phyloP scores from a whole-genome alignment of 371 early-diverging fungal genomes.

The Apophysomyces trapeziformis region DNA sequence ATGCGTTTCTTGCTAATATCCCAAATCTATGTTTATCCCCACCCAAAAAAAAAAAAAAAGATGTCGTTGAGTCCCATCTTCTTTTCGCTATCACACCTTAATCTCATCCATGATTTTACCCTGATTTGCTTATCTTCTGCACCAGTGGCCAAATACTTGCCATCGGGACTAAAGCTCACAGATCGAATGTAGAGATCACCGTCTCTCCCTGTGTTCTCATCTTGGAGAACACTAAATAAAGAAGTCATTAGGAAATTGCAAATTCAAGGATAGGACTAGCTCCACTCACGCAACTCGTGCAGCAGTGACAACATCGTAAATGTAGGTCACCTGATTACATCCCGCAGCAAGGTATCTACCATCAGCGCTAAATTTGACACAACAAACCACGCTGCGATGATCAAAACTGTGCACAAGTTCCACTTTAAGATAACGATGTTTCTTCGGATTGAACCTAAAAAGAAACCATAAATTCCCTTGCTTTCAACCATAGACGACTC shows the following conservation, averaged over 20 bases:
- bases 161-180: constrained; percentile 97
- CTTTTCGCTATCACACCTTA: too few relatives aligned
- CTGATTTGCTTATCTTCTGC: constrained; percentile 96
- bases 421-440: constrained; percentile 74
- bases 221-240: constrained; percentile 69
- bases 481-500: constrained; percentile 18
- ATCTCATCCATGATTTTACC: constrained; percentile 34
- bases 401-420: constrained; percentile 87
- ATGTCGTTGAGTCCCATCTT: background rate
- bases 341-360: constrained; percentile 95
- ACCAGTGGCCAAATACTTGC: constrained; percentile 92
- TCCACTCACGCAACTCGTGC: constrained; percentile 68
- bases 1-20: constrained; percentile 68
- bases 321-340: constrained; percentile 89
- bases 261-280: background rate
- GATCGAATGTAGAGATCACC: constrained; percentile 94
- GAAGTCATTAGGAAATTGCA: background rate
- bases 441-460: constrained; percentile 73
- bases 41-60: background rate
- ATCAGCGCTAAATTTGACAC: constrained; percentile 93
- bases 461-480: constrained; percentile 1
- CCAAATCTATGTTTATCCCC: constrained; percentile 57
- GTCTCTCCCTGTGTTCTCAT: constrained; percentile 75
- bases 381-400: constrained; percentile 93
- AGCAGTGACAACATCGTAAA: constrained; percentile 85